Evolutionary conservation across 164 flowering plant genomes (phyloP).

Genomic region (Nymphaea thermarum): DNA sequence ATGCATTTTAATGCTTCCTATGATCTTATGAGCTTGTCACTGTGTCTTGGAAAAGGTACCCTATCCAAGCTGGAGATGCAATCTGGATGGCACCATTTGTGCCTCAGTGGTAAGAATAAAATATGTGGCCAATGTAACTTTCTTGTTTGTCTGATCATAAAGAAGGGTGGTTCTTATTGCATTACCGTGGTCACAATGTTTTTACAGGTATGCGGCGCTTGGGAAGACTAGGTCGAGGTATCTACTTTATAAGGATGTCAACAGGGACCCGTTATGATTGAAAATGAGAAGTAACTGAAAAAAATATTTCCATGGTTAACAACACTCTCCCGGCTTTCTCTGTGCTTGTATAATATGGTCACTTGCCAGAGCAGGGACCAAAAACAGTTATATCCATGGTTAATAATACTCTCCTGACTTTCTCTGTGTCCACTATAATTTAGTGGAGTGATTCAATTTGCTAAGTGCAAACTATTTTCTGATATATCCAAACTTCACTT

Average conservation of each 20-base stretch:
- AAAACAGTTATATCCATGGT: too few species aligned
- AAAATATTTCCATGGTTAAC: too few species aligned
- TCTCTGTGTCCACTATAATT: too few species aligned
- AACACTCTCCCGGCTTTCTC: too few species aligned
- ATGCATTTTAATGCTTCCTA: too few species aligned
- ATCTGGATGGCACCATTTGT: conserved; percentile 99
- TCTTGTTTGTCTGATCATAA: neutral
- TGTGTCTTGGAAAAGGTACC: conserved; percentile 46
- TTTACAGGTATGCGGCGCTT: conserved; percentile 89
- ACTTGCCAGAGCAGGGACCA: too few species aligned
- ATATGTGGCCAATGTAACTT: neutral
- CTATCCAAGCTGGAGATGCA: conserved; percentile 84
- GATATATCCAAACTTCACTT: too few species aligned
- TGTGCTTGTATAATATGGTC: too few species aligned
- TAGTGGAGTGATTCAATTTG: too few species aligned
- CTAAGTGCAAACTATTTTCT: too few species aligned
- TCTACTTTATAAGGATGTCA: conserved; percentile 89
- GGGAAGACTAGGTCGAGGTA: conserved; percentile 79
- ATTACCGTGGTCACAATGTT: neutral
- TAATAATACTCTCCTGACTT: too few species aligned
- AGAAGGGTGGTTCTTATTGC: neutral
- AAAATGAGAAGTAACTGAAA: too few species aligned
- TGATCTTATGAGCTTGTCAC: neutral
- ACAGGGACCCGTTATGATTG: conserved; percentile 58
- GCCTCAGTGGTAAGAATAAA: conserved; percentile 80